Conservation (phyloP, 768 basidiomycete genomes). For the Cystobasidium tubakii region DNA sequence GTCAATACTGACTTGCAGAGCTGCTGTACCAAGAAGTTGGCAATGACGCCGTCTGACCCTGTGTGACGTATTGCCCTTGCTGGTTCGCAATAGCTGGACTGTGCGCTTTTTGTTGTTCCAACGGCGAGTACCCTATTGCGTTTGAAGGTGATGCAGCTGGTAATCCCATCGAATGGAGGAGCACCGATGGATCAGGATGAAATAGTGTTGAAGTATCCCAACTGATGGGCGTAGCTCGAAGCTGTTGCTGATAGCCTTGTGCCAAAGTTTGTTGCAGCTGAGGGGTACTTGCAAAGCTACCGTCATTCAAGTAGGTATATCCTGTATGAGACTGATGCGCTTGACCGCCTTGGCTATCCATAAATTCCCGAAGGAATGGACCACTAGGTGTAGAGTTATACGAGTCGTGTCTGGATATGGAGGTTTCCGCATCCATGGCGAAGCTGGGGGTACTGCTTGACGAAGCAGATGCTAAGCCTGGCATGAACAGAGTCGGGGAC, state of each 20-base stretch:
- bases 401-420: neutral
- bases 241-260: neutral
- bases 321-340: no score
- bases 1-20: neutral
- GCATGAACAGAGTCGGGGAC: neutral
- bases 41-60: neutral
- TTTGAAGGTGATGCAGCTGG: neutral
- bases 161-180: slow-evolving; percentile 23
- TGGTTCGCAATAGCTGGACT: neutral
- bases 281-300: neutral
- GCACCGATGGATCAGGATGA: slow-evolving; percentile 25
- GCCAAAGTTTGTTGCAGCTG: neutral
- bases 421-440: neutral
- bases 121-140: neutral
- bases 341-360: neutral
- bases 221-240: neutral
- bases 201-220: slow-evolving; percentile 28
- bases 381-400: neutral
- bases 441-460: neutral
- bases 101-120: neutral
- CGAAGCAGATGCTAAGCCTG: neutral
- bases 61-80: neutral
- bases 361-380: neutral
- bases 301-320: neutral
- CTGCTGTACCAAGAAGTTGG: neutral